phyloP scores from a whole-genome alignment of 2,329 filamentous ascomycete species.

The Clarireedia sp. region DNA sequence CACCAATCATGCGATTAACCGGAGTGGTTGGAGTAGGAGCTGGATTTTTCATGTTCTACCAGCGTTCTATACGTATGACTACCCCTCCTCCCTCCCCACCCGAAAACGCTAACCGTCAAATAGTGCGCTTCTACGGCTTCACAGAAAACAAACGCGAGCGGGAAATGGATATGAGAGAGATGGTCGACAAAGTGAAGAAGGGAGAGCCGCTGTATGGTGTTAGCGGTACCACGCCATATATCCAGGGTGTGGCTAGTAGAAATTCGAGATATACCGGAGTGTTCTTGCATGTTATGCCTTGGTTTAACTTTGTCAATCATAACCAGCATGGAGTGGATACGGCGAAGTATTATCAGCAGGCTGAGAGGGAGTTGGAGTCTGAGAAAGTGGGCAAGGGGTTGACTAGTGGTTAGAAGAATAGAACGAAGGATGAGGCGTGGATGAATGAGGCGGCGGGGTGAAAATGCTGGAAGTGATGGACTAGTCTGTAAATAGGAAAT shows the following conservation, averaged over 20 bases:
- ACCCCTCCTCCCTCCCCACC: background rate
- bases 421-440: background rate
- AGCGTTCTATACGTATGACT: conserved; percentile 71
- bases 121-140: conserved; percentile 88
- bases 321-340: conserved; percentile 90
- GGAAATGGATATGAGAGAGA: conserved; percentile 95
- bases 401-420: background rate
- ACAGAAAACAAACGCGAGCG: conserved; percentile 86
- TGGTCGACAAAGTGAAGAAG: conserved; percentile 92
- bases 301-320: conserved; percentile 99
- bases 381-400: conserved; percentile 43
- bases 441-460: background rate
- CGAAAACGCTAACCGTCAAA: conserved; percentile 31
- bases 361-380: conserved; percentile 84
- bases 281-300: conserved; percentile 78
- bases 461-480: background rate
- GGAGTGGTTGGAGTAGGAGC: conserved; percentile 65
- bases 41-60: conserved; percentile 79
- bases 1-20: conserved; percentile 72
- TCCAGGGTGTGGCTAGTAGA: conserved; percentile 86
- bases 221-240: conserved; percentile 70
- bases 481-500: conserved; percentile 7
- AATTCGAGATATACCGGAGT: conserved; percentile 88
- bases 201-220: conserved; percentile 85
- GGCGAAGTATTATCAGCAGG: conserved; percentile 95